phyloP scores from a whole-genome alignment of 495 filamentous ascomycete genomes.

The Tuber brumale region DNA sequence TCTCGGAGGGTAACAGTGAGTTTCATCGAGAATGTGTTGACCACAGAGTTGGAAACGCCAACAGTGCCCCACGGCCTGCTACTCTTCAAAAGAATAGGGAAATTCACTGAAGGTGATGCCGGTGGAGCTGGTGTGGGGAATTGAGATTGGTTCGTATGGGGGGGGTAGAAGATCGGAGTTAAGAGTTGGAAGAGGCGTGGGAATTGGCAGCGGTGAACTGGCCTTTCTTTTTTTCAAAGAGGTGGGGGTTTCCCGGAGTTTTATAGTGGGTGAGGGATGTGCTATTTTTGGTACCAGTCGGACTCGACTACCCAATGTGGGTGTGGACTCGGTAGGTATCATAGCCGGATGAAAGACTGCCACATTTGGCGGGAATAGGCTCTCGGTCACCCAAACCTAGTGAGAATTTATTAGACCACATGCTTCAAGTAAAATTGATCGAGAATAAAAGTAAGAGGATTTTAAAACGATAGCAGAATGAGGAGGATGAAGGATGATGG shows the following conservation, averaged over 20 bases:
- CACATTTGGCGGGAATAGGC: not conserved
- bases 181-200: not conserved
- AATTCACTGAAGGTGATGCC: constrained; percentile 84
- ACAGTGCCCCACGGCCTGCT: constrained; percentile 41
- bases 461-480: not conserved
- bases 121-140: constrained; percentile 50
- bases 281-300: not conserved
- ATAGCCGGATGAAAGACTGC: not conserved
- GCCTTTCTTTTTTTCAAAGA: not conserved
- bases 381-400: not conserved
- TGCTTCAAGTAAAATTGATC: not conserved
- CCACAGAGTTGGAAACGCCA: constrained; percentile 14
- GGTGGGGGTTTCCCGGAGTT: not conserved
- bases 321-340: not conserved
- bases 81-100: constrained; percentile 74
- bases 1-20: not conserved
- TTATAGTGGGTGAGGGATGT: not conserved
- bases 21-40: constrained; percentile 29
- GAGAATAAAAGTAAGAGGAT: not conserved
- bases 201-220: not conserved
- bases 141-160: not conserved
- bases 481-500: not conserved
- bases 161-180: not conserved
- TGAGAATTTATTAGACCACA: not conserved
- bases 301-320: not conserved